phyloP scores from a whole-genome alignment of 257 asterid species.

The Nicotiana knightiana region DNA sequence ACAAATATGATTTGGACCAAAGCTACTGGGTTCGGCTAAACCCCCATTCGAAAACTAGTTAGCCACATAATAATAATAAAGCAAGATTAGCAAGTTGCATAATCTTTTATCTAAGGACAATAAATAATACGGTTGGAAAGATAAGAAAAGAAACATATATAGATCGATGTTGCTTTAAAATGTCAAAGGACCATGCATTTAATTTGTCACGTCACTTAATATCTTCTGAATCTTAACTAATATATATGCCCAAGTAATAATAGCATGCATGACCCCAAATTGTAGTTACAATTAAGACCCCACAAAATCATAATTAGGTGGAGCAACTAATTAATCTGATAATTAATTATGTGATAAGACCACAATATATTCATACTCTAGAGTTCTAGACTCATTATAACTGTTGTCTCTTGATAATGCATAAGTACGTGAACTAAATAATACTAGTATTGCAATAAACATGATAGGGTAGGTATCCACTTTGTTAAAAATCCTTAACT shows the following conservation, averaged over 20 bases:
- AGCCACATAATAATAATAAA: neutral
- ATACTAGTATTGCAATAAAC: neutral
- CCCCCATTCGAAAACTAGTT: too few species aligned
- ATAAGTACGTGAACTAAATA: neutral
- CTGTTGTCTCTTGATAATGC: neutral
- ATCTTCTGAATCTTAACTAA: neutral
- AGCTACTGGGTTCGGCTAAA: too few species aligned
- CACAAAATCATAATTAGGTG: constrained; percentile 3
- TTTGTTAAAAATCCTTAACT: neutral
- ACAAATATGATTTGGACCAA: too few species aligned
- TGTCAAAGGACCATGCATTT: neutral
- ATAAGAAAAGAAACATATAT: neutral
- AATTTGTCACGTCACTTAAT: neutral
- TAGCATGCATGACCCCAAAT: neutral
- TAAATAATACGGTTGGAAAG: neutral
- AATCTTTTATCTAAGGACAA: neutral
- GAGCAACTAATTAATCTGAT: neutral
- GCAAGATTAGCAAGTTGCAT: neutral
- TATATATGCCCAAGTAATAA: neutral
- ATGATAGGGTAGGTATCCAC: neutral
- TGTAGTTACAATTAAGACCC: neutral
- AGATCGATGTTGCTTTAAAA: neutral
- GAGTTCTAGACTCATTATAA: neutral
- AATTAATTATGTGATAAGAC: neutral
- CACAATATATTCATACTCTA: neutral